These are phyloP conservation scores for Aspergillus brunneoviolaceus DNA, from an alignment of 2,329 filamentous ascomycete genomes.

Conservation along the genomic window DNA sequence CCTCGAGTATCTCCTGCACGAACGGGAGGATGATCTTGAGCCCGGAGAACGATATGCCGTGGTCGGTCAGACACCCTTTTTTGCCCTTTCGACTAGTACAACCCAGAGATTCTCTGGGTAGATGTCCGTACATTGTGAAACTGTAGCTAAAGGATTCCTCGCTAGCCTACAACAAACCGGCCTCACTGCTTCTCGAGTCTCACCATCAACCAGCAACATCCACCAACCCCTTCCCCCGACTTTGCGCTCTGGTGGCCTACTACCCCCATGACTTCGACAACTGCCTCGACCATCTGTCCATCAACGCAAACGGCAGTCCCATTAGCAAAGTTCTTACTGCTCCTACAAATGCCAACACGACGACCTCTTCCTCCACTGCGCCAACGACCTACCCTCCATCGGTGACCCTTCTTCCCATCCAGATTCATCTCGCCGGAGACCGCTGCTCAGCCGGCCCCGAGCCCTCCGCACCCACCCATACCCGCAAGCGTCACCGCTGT, in stretches of 20 bases:
- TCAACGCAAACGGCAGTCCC: not conserved
- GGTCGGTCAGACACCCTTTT: conserved; percentile 47
- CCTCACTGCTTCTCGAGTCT: conserved; percentile 53
- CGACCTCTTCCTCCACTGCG: conserved; percentile 23
- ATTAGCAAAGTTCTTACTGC: conserved; percentile 26
- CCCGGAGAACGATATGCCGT: conserved; percentile 58
- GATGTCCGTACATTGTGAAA: not conserved
- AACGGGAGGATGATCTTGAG: conserved; percentile 54
- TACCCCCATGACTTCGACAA: conserved; percentile 42
- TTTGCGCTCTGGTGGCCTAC: conserved; percentile 60
- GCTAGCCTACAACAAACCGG: conserved; percentile 60
- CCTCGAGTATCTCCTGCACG: conserved; percentile 50
- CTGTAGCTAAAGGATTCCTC: conserved; percentile 24
- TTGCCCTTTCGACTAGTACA: not conserved
- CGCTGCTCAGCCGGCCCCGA: conserved; percentile 38
- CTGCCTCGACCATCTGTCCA: not conserved
- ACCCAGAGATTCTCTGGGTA: not conserved
- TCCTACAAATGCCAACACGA: conserved; percentile 32
- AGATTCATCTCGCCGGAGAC: conserved; percentile 56
- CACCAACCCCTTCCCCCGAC: conserved; percentile 55
- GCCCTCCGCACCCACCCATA: conserved; percentile 26
- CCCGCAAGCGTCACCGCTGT: conserved; percentile 33
- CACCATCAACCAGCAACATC: conserved; percentile 42
- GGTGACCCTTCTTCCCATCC: conserved; percentile 42
- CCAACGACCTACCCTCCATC: conserved; percentile 10